Conservation (phyloP, 2,329 filamentous ascomycete genomes). For the Orbilia ellipsospora region DNA sequence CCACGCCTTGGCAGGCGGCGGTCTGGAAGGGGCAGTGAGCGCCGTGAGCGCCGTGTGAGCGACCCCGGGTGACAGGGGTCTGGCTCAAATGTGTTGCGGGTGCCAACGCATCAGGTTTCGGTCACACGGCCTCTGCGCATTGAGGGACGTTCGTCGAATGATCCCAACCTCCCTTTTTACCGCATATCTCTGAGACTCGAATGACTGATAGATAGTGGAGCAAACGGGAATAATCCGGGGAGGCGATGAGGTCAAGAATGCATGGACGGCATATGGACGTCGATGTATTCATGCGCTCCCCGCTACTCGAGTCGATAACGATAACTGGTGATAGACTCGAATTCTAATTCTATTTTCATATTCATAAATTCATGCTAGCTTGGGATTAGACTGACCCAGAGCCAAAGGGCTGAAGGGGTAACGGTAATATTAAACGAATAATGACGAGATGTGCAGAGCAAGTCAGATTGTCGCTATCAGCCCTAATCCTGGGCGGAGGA, state of each 20-base stretch:
- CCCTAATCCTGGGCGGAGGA: conserved; percentile 46
- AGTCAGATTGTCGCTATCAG: conserved; percentile 54
- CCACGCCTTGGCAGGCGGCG: neutral
- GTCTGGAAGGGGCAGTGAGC: conserved; percentile 34
- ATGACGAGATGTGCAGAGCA: conserved; percentile 27
- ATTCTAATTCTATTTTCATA: no score
- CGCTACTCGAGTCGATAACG: conserved; percentile 33
- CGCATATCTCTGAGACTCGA: conserved; percentile 8
- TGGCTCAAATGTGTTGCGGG: conserved; percentile 39
- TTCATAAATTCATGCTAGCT: no score
- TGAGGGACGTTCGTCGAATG: conserved; percentile 23
- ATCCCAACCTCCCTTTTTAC: conserved; percentile 10
- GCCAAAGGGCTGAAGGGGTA: neutral
- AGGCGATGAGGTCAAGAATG: conserved; percentile 36
- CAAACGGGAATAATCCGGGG: neutral
- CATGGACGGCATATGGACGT: neutral
- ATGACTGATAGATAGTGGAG: neutral
- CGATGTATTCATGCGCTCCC: conserved; percentile 14
- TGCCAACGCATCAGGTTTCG: conserved; percentile 47
- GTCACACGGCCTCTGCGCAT: conserved; percentile 39
- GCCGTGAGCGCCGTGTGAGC: neutral
- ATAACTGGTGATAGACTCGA: neutral
- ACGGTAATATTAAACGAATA: no score
- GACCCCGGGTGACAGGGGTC: neutral
- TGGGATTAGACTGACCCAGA: no score